A percentile compares a stretch with the other conserved stretches of the same genome.
These are phyloP conservation scores for Diaporthe citriasiana DNA, from an alignment of 2,329 filamentous ascomycete species.

Conservation along the genomic window DNA sequence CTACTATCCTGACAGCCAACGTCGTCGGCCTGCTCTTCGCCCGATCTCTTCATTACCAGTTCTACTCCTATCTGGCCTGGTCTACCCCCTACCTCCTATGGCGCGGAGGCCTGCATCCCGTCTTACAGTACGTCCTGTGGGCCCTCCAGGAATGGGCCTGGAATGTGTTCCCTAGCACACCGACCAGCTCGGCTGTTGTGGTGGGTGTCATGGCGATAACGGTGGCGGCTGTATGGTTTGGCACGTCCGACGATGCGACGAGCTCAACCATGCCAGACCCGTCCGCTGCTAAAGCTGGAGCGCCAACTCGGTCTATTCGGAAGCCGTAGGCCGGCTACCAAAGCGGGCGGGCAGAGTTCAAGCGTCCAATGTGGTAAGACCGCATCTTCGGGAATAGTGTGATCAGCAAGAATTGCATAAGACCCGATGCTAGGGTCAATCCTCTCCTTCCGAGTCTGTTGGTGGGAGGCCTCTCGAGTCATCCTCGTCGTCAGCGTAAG, in stretches of 20 bases:
- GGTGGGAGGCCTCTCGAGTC: conserved; percentile 89
- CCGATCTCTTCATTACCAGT: conserved; percentile 92
- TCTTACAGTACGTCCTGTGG: conserved; percentile 79
- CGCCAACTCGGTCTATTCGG: not conserved
- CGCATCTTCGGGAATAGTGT: not conserved
- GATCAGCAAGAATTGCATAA: not conserved
- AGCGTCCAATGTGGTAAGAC: conserved; percentile 5
- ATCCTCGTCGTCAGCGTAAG: conserved; percentile 78
- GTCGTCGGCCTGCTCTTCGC: conserved; percentile 87
- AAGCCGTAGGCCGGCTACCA: conserved; percentile 37
- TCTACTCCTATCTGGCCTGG: conserved; percentile 94
- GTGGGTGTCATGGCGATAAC: conserved; percentile 79
- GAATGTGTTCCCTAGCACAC: conserved; percentile 90
- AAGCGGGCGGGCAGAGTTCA: conserved; percentile 39
- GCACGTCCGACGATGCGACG: conserved; percentile 59
- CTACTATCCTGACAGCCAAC: conserved; percentile 81
- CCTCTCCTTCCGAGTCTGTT: conserved; percentile 81
- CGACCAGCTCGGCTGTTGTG: conserved; percentile 70
- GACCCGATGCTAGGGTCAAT: conserved; percentile 20
- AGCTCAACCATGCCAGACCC: not conserved
- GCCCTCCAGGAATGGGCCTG: conserved; percentile 89
- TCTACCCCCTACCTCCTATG: conserved; percentile 89
- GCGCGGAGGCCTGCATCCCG: conserved; percentile 78
- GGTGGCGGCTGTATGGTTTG: conserved; percentile 73
- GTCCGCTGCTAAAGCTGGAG: not conserved